Conservation (phyloP, 257 asterid genomes). For the Capsicum pubescens region DNA sequence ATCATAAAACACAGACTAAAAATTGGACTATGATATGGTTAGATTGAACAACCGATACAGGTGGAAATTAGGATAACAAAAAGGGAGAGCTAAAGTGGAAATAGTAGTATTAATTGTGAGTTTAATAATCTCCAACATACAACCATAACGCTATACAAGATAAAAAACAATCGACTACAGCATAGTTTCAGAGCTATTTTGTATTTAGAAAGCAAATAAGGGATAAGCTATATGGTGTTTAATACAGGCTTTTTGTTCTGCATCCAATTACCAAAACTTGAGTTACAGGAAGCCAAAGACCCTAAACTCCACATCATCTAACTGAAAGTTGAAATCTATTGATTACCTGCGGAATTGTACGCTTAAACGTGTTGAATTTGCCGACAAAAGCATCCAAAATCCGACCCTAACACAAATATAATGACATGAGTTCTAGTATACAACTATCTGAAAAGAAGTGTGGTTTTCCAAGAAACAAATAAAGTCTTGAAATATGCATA, state of each 20-base stretch:
- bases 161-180: background rate
- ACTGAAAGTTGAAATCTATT: slow-evolving; percentile 5
- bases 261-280: slow-evolving; percentile 25
- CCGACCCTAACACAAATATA: slow-evolving; percentile 68
- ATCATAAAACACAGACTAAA: background rate
- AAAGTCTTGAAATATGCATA: slow-evolving; percentile 13
- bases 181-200: background rate
- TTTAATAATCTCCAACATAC: slow-evolving; percentile 21
- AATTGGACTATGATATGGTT: background rate
- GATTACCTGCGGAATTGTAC: slow-evolving; percentile 94
- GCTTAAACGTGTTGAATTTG: slow-evolving; percentile 94
- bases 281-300: background rate
- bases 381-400: slow-evolving; percentile 99
- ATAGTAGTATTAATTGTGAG: slow-evolving; percentile 6
- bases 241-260: slow-evolving; percentile 1
- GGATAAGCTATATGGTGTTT: background rate
- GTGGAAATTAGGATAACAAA: background rate
- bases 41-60: background rate
- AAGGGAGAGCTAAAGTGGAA: background rate
- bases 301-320: slow-evolving; percentile 4
- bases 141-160: background rate
- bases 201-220: background rate
- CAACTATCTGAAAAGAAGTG: background rate
- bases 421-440: slow-evolving; percentile 30
- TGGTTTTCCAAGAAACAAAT: background rate